Base-by-base conservation (phyloP, 2,329 filamentous ascomycete species). In the Claviceps sorghi region DNA sequence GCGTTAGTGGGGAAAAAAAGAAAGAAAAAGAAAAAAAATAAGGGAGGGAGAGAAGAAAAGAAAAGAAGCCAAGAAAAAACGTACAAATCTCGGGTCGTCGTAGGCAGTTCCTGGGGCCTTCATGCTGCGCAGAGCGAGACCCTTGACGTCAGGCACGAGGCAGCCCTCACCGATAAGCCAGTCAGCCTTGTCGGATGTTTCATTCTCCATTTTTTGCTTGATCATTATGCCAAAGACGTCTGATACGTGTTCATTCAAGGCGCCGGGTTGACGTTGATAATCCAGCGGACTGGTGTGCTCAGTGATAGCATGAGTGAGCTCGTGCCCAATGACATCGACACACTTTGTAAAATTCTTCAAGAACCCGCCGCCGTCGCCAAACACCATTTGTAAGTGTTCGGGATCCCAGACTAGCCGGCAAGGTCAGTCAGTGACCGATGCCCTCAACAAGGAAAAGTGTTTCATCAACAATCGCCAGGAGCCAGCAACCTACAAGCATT, bases 221-320 rank as follows among this genome's bases (percentile, higher is more conserved):
- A 76, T 64, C 73, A 80, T 78, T 62, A 75, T 71, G 53, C 75
- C 77, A 57, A 79, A 79, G 1, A 74, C 72, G 56, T 80, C 77
- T 0, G 76, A 74, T 34, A 79, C 58, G 56, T 76, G 74, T 61
- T 80, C 77, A 54, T 80, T 80, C 41, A 80, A 65, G 15, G 76
- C 76, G 19, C 77, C 77, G 15, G 72, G 64, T 60, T 80, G 72
- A 40, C 67, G 70, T n/a, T 62, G 57, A 58, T 80, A 80, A 49
- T 72, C 64, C 9, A 80, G 69, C 1, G 71, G 69, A 11, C 69
- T 70, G 2, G 72, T 74, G 59, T 75, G 65, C 56, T 78, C 70
- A 0, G 72, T 76, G 21, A 80, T 67, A 30, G 74, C 77, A 58
- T 80, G 77, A 40, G 75, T 78, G 21, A 79, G 64, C 57, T 80